phyloP scores from a whole-genome alignment of 495 filamentous ascomycete genomes.

The Neurospora sp. region DNA sequence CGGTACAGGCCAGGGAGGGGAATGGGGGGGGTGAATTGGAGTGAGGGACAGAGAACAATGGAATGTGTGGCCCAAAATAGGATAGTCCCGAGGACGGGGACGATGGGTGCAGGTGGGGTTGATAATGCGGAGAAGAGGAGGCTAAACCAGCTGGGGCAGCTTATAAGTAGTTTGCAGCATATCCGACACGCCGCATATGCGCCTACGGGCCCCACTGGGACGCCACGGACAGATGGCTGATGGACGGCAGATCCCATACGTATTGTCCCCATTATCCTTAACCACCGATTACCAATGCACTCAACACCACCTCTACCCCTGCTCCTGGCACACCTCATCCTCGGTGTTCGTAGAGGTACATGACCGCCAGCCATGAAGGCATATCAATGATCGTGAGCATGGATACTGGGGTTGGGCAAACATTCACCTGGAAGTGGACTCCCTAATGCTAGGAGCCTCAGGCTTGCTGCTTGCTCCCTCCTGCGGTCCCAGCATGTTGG shows the following conservation, averaged over 20 bases:
- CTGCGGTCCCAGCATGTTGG: background rate
- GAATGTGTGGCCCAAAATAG: slow-evolving; percentile 3
- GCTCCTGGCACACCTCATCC: background rate
- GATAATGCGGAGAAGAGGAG: slow-evolving; percentile 6
- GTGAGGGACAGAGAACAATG: slow-evolving; percentile 1
- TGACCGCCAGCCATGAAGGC: background rate
- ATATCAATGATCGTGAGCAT: background rate
- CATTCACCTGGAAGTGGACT: background rate
- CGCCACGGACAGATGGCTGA: background rate
- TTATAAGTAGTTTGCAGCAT: slow-evolving; percentile 10
- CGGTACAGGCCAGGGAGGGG: background rate
- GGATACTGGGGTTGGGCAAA: background rate
- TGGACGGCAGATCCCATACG: background rate
- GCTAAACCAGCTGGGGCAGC: slow-evolving; percentile 11
- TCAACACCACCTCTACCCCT: background rate
- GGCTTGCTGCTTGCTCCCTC: background rate
- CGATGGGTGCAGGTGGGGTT: slow-evolving; percentile 2
- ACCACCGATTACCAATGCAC: background rate
- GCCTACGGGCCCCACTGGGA: background rate
- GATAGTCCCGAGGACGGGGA: slow-evolving; percentile 1
- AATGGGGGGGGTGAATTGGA: background rate
- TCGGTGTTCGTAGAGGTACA: background rate
- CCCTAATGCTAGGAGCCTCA: background rate
- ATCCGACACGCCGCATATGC: slow-evolving; percentile 6
- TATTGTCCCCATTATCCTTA: background rate